These are phyloP conservation scores for Hortiboletus flavorubellus DNA, from an alignment of 768 basidiomycete genomes.

Conservation along the genomic window DNA sequence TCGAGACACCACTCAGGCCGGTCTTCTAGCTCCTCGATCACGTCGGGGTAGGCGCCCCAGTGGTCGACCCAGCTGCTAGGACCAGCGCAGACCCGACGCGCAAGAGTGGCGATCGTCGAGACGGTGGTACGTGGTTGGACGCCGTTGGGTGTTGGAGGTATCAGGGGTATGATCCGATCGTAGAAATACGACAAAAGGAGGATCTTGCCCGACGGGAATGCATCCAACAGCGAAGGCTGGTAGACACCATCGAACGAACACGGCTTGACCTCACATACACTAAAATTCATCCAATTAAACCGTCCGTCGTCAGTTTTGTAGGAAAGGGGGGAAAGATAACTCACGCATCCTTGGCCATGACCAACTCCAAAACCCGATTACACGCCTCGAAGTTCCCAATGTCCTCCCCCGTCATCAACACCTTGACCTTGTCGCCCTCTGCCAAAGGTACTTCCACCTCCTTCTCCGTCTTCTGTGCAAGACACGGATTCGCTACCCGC, in stretches of 20 bases:
- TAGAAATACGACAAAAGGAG: constrained; percentile 98
- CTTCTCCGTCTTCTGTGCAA: constrained; percentile 63
- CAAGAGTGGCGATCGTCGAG: constrained; percentile 59
- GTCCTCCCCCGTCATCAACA: constrained; percentile 84
- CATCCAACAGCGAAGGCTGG: constrained; percentile 87
- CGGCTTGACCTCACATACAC: constrained; percentile 86
- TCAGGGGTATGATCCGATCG: constrained; percentile 83
- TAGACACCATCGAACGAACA: constrained; percentile 98
- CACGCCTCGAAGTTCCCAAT: constrained; percentile 86
- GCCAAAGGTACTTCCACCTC: constrained; percentile 59
- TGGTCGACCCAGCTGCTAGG: constrained; percentile 51
- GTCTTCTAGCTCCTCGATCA: constrained; percentile 67
- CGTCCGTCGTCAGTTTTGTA: not conserved
- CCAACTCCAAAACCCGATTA: constrained; percentile 75
- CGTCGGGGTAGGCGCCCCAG: constrained; percentile 44
- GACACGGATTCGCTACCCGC: constrained; percentile 65
- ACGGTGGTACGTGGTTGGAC: constrained; percentile 40
- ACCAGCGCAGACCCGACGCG: constrained; percentile 72
- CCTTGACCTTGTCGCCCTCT: constrained; percentile 45
- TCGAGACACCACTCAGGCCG: constrained; percentile 96
- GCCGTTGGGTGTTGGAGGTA: constrained; percentile 35
- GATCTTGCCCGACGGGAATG: constrained; percentile 82
- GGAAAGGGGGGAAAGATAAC: constrained; percentile 23
- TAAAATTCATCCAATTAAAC: constrained; percentile 19
- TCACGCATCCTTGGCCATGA: constrained; percentile 93